Conservation (phyloP, 352 stramenopile genomes). For the Pythium dissotocum region DNA sequence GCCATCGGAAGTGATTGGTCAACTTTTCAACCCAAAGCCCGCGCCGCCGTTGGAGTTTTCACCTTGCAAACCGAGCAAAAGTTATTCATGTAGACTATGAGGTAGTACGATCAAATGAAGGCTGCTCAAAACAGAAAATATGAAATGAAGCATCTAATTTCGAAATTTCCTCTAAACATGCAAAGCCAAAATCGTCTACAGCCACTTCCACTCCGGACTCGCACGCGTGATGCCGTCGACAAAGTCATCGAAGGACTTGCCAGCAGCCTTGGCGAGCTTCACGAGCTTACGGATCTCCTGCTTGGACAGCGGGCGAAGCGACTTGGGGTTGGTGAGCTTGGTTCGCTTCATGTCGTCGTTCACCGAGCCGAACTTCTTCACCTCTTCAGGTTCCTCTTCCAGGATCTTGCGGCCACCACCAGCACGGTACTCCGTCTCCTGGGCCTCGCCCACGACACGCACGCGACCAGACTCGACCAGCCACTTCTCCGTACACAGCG, state of each 20-base stretch:
- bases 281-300: slow-evolving; percentile 70
- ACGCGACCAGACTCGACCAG: slow-evolving; percentile 64
- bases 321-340: slow-evolving; percentile 74
- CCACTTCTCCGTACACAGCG: slow-evolving; percentile 77
- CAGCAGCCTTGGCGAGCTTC: slow-evolving; percentile 59
- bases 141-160: not conserved
- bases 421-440: slow-evolving; percentile 72
- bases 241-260: slow-evolving; percentile 64
- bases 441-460: slow-evolving; percentile 66
- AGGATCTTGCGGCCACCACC: slow-evolving; percentile 65
- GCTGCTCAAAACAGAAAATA: not conserved
- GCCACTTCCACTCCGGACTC: slow-evolving; percentile 75
- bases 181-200: slow-evolving; percentile 30
- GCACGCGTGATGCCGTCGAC: slow-evolving; percentile 55
- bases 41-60: too few species aligned
- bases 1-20: too few species aligned
- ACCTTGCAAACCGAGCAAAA: too few species aligned
- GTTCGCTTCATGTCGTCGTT: slow-evolving; percentile 64
- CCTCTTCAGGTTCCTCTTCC: slow-evolving; percentile 49
- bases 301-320: slow-evolving; percentile 64
- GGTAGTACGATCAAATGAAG: not conserved
- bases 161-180: slow-evolving; percentile 1
- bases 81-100: too few species aligned
- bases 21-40: too few species aligned
- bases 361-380: slow-evolving; percentile 42